Evolutionary conservation across 164 flowering plant genomes (phyloP).

Genomic region (Nymphaea thermarum): DNA sequence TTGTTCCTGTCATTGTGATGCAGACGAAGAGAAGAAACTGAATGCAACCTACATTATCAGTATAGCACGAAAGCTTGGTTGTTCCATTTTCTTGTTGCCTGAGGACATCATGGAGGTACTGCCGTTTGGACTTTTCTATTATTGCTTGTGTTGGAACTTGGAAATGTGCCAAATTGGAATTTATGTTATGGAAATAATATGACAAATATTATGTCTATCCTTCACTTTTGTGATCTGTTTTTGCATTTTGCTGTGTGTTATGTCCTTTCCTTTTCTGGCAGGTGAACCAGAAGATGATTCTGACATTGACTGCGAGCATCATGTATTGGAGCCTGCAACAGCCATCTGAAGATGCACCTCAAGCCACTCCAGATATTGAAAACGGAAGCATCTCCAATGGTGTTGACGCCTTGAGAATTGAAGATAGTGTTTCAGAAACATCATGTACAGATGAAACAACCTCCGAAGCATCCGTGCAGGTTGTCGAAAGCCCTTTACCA

Average conservation of each 20-base stretch:
- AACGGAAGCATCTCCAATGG: constrained; percentile 49
- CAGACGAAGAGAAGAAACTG: constrained; percentile 82
- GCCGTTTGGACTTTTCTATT: neutral
- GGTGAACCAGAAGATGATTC: constrained; percentile 95
- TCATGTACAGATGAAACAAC: constrained; percentile 9
- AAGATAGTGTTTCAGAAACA: constrained; percentile 68
- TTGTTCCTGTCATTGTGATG: neutral
- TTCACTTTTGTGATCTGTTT: too few species aligned
- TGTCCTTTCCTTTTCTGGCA: constrained; percentile 14
- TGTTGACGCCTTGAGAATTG: constrained; percentile 48
- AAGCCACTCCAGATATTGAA: constrained; percentile 52
- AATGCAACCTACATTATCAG: constrained; percentile 92
- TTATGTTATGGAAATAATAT: neutral
- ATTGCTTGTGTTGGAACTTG: neutral
- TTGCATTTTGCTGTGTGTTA: neutral
- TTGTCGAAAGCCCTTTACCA: neutral
- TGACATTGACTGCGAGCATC: constrained; percentile 72
- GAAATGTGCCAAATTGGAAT: neutral
- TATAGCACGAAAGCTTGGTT: constrained; percentile 92
- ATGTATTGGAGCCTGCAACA: constrained; percentile 94
- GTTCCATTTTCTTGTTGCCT: constrained; percentile 87
- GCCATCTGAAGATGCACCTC: constrained; percentile 41
- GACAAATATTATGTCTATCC: too few species aligned
- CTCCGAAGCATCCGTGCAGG: neutral
- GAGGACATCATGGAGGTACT: constrained; percentile 95